Base-by-base conservation (phyloP, 345 rosid genomes). In the Trapa bicornis region DNA sequence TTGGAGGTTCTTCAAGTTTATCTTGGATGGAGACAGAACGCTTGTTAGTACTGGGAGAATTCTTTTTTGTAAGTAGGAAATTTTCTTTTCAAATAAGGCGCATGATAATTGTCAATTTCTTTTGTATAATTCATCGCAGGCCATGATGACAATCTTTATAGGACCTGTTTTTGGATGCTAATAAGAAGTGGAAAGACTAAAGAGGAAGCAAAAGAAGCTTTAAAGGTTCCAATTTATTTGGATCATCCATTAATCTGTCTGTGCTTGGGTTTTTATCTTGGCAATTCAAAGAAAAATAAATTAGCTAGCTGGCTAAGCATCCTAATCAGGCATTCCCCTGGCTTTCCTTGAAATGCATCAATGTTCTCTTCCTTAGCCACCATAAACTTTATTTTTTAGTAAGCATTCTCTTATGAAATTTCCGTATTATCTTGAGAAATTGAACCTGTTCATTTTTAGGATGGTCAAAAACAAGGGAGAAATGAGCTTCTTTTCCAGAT, bases 11-110 rank as follows among this genome's bases (percentile, higher is more conserved):
- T 92, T 75, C 98, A 86, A 80, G 68, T 80, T 37, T 89, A 85
- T 80, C 87, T 92, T 61, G 82, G 85, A 9, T 93, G 98, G 98
- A 93, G 92, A 82, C 97, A 90, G 70, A 80, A 73, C 58, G 90
- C 87, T 47, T 93, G 98, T 93, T 74, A 80, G 96, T 74, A 16
- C 10, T 2, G 3, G 29, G 0, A 52, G 57, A 8, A 52, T 54
- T 54, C 35, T 38, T 39, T 62, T 38, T 64, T 39, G 33, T 61
- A 14, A 13, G 7, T 35, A 16, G 3, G 16, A 38, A 35, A 50
- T 1, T 2, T 47, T 16, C 60, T 15, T 8, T 35, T 43, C 68
- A 22, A 9, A 0, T 53, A 36, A 67, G 50, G 61, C 9, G 47
- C 53, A 64, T 9, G 35, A 10, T 10, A 37, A 41, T 45, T 52